phyloP scores from a whole-genome alignment of 257 asterid genomes.

The Prunella vulgaris region DNA sequence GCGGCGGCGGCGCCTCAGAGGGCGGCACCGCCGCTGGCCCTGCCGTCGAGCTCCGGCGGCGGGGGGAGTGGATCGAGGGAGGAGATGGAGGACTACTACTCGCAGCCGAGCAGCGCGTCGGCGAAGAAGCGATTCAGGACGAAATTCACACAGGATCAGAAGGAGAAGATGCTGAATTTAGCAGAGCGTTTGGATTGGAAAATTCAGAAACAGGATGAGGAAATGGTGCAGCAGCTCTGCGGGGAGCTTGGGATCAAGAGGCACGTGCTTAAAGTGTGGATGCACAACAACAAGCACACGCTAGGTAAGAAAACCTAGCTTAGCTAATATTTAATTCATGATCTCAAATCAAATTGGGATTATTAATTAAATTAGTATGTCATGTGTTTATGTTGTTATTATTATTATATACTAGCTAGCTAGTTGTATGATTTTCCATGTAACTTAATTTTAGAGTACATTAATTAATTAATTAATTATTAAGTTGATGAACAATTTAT shows the following conservation, averaged over 20 bases:
- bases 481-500: neutral
- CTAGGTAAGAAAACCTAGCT: slow-evolving; percentile 42
- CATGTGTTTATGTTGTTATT: neutral
- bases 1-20: slow-evolving; percentile 22
- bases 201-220: slow-evolving; percentile 48
- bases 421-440: slow-evolving; percentile 25
- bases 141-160: slow-evolving; percentile 42
- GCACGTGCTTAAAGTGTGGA: slow-evolving; percentile 47
- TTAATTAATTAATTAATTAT: too few relatives aligned
- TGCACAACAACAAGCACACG: slow-evolving; percentile 47
- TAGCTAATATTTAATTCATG: neutral
- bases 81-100: slow-evolving; percentile 45
- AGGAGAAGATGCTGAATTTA: slow-evolving; percentile 40
- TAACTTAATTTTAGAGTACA: neutral
- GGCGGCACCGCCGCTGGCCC: slow-evolving; percentile 39
- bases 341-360: too few relatives aligned
- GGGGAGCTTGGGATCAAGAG: slow-evolving; percentile 35
- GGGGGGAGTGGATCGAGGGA: slow-evolving; percentile 33
- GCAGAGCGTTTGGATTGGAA: slow-evolving; percentile 49
- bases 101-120: slow-evolving; percentile 39
- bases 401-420: neutral
- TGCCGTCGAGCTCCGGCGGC: slow-evolving; percentile 68
- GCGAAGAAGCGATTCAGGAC: slow-evolving; percentile 45
- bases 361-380: neutral
- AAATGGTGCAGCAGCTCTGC: slow-evolving; percentile 35